Base-by-base conservation (phyloP, 208 protist species). In the Leptomonas pyrrhocoris region DNA sequence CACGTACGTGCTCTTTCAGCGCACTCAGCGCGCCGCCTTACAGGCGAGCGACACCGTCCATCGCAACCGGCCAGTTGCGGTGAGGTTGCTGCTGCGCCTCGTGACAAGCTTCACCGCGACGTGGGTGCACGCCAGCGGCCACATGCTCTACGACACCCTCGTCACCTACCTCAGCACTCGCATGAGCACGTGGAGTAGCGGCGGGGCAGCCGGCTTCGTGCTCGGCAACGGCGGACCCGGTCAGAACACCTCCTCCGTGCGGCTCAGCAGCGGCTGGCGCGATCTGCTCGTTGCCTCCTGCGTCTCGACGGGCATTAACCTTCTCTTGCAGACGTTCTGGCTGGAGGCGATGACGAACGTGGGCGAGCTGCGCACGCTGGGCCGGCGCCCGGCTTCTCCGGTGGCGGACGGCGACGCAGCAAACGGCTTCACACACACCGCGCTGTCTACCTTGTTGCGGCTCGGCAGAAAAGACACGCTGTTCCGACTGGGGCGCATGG, bases 111-210 rank as follows among this genome's bases (percentile, higher is more conserved):
- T 76, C 46, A 76, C 71, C 38, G 66, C 71, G 12, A 76, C 43
- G 5, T 76, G 71, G 71, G 54, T 76, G 46, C 71, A 76, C 38
- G 71, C 71, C 25, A 76, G 63, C 40, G 55, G 71, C 25, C 46
- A 30, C 55, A 76, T 76, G 71, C 59, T 76, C 8, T 76, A 69
- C 45, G 63, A 76, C 71, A 76, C 71, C 46, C 12, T 66, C 19
- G 63, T 76, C 34, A 76, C 71, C 15, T 76, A 76, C 43, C 46
- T 76, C n/a, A 64, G 56, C 31, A 69, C 71, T n/a, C 71, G 62
- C 40, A 28, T 76, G 5, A 55, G 62, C 36, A 64, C 53, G 38
- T 64, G 61, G 56, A 42, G 70, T 28, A 51, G 16, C 43, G 57
- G 54, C 30, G 46, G 57, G 1, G 36, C 57, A 25, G 42, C 57